Base-by-base conservation (phyloP, 352 stramenopile species). In the Globisporangium rhizosaccharum region DNA sequence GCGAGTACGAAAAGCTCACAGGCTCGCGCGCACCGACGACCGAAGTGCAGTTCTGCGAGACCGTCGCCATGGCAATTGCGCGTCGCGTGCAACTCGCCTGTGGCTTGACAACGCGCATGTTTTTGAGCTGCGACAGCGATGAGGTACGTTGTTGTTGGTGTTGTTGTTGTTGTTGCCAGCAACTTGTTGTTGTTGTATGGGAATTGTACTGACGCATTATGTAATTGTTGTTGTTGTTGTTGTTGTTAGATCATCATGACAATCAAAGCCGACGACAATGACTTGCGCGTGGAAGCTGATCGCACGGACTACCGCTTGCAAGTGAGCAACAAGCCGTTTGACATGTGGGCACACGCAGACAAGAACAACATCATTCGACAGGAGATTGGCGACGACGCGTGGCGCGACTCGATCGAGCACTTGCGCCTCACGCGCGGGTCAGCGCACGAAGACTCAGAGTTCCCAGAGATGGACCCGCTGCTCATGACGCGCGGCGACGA, bases 71-170 rank as follows among this genome's bases (percentile, higher is more conserved):
- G 4, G 61, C 84, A 25, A 70, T 92, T 37, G 61, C 82, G 3
- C 73, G 82, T 25, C 79, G 84, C 18, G 69, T 94, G 23, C 79
- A 90, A 66, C 69, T 94, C 11, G 82, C 81, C 37, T 92, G 84
- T 59, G 82, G 84, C 2, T 71, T 92, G 37, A 92, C 76, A 18
- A 90, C 82, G 59, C 76, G 79, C 52, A 85, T 94, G 79, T 94
- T 94, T 50, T 61, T 76, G n/a, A 91, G 78, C 49, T 82, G 71
- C 45, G 80, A 88, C 54, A 64, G 59, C 2, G 81, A 93, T 37
- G 81, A 90, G 54, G 64, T 70, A 20, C 3, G 46, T 33, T 12
- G 1, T 9, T 25, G 18, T 41, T 26, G 11, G 26, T 44, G 41
- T 39, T 28, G 9, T 9, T 25, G 18, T 36, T 44, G 41, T 39